Percentiles rank a stretch among this genome's conserved stretches.
These are phyloP conservation scores for Ceratobasidium sp. DNA, from an alignment of 1,284 basidiomycete genomes.

Conservation along the genomic window DNA sequence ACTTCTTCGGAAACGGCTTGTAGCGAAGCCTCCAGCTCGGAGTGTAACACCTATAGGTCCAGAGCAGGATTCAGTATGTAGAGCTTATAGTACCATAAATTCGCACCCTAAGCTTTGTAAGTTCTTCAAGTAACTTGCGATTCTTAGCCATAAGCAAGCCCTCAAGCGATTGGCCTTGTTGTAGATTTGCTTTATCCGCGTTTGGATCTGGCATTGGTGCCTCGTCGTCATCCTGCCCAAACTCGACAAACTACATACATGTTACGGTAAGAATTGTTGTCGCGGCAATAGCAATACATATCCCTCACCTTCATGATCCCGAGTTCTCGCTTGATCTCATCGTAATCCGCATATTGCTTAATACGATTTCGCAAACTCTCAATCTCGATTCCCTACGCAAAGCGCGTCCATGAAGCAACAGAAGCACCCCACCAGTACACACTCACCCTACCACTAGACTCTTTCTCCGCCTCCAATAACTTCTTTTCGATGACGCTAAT, in stretches of 20 bases:
- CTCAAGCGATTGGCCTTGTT: conserved; percentile 87
- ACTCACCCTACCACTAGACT: conserved; percentile 66
- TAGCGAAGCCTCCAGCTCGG: conserved; percentile 80
- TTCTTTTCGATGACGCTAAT: conserved; percentile 14
- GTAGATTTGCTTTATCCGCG: conserved; percentile 79
- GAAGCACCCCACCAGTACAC: neutral
- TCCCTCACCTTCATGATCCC: conserved; percentile 92
- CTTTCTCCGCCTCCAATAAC: conserved; percentile 66
- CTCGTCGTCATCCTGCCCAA: conserved; percentile 74
- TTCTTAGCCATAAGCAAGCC: conserved; percentile 93
- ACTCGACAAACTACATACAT: conserved; percentile 87
- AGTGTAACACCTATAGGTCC: conserved; percentile 76
- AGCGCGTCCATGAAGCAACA: conserved; percentile 51
- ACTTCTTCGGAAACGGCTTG: conserved; percentile 72
- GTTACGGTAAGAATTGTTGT: neutral
- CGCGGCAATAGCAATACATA: neutral
- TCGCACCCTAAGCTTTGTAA: conserved; percentile 88
- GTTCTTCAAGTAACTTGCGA: conserved; percentile 91
- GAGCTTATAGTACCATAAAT: neutral
- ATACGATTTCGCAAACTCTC: conserved; percentile 76
- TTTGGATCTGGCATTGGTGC: conserved; percentile 86
- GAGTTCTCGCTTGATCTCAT: conserved; percentile 94
- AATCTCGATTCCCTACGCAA: conserved; percentile 67
- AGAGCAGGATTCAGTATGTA: neutral
- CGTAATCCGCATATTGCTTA: conserved; percentile 85